Base-by-base conservation (phyloP, 345 rosid species). In the Salix koriyanagi region DNA sequence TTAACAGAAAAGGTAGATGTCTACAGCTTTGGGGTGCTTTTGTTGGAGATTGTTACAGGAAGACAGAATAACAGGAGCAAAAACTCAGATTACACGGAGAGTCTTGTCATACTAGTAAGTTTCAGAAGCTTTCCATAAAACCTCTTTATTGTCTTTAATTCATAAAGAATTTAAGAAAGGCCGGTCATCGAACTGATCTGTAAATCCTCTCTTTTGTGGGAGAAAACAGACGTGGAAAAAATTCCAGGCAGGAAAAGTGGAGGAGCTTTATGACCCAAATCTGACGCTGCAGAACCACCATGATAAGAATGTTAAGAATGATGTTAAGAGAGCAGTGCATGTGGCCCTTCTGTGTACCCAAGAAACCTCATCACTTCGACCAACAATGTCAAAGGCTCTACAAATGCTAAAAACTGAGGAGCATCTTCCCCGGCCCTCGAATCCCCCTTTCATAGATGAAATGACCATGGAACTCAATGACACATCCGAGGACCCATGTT, bases 1-100 rank as follows among this genome's bases (percentile, higher is more conserved):
- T 82, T 96, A 75, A 91, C 99, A 25, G 99, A 96, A 80, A 96
- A 93, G 79, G 98, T 80, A 56, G 99, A 95, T 72, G 91, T 92
- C 41, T 92, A 95, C 81, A 91, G 97, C 80, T 95, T 88, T 21
- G 99, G 97, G 4, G 97, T 95, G 61, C 92, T 95, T 67, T 75
- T 92, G 80, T 75, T 94, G 69, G 99, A 94, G 86, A 90, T 88
- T 36, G 93, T 88, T 9, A 90, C 97, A 7, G 96, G 94, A 75
- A 91, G 77, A 76, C 97, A 88, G 79, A 96, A 91, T 84, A 96
- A 91, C 73, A 84, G 82, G 68, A 79, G 91, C 86, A 91, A 89
- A 86, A 84, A 83, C 26, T 68, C 92, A 46, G 99, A 96, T 75
- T 91, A 87, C 76, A 76, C 92, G 2, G 98, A 93, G 75, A 93